A percentile compares a stretch with the other conserved stretches of the same genome.
phyloP scores from a whole-genome alignment of 2,329 filamentous ascomycete species.

The Cordyceps farinosa region DNA sequence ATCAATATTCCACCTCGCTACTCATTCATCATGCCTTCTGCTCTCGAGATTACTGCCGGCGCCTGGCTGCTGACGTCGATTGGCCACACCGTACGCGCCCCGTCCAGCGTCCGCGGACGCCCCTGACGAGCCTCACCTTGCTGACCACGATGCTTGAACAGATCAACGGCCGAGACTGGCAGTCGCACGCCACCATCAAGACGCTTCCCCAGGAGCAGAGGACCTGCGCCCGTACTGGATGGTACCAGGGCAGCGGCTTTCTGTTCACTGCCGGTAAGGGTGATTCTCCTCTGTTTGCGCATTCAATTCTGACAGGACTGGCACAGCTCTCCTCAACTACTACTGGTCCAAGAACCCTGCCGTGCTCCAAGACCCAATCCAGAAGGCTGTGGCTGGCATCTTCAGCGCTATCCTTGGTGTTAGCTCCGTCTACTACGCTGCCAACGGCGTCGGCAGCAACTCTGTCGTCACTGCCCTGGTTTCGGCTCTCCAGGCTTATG shows the following conservation, averaged over 20 bases:
- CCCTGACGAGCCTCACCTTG: neutral
- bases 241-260: conserved; percentile 15
- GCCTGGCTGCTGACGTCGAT: conserved; percentile 11
- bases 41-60: conserved; percentile 10
- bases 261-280: conserved; percentile 1
- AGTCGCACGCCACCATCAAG: conserved; percentile 10
- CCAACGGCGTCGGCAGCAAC: conserved; percentile 7
- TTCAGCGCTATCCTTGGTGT: conserved; percentile 2
- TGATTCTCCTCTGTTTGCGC: neutral
- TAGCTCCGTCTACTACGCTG: conserved; percentile 7
- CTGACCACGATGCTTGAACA: neutral
- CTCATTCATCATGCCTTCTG: conserved; percentile 8
- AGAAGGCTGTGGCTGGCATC: conserved; percentile 9
- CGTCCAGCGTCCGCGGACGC: neutral
- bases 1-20: neutral
- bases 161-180: conserved; percentile 15
- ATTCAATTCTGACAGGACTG: neutral
- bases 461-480: neutral
- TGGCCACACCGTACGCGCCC: conserved; percentile 9
- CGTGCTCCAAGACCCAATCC: conserved; percentile 12
- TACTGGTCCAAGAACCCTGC: conserved; percentile 17
- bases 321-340: conserved; percentile 15
- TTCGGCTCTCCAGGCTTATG: conserved; percentile 8
- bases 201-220: conserved; percentile 2
- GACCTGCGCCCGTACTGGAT: conserved; percentile 6